Conservation (phyloP, 768 basidiomycete genomes). For the Udeniomyces megalosporus region DNA sequence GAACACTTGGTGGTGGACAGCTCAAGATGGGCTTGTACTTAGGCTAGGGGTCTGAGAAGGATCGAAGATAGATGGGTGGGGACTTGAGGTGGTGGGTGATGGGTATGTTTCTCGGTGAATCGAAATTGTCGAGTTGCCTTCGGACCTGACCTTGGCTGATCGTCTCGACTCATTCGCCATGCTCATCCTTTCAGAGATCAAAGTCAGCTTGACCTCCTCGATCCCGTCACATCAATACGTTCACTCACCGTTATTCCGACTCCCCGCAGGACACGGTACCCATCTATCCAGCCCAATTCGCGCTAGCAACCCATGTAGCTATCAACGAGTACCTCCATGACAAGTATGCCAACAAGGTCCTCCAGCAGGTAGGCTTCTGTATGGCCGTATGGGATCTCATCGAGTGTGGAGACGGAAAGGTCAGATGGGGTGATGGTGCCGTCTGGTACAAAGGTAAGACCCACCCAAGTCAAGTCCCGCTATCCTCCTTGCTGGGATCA, state of each 20-base stretch:
- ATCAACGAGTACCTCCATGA: conserved; percentile 36
- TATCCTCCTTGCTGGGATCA: too few species aligned
- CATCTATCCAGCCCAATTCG: conserved; percentile 75
- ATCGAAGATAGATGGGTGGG: too few species aligned
- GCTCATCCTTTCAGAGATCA: conserved; percentile 27
- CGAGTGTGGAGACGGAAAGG: conserved; percentile 75
- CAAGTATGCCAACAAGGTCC: conserved; percentile 56
- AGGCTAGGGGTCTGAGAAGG: too few species aligned
- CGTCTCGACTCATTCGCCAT: conserved; percentile 10
- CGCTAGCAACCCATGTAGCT: conserved; percentile 55
- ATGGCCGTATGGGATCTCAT: conserved; percentile 77
- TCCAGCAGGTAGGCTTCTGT: conserved; percentile 82
- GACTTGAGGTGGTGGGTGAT: too few species aligned
- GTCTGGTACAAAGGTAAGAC: conserved; percentile 60
- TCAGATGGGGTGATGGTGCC: conserved; percentile 85
- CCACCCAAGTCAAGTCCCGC: neutral
- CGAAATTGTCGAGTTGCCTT: too few species aligned
- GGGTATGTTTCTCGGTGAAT: too few species aligned
- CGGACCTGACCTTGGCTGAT: neutral
- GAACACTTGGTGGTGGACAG: neutral
- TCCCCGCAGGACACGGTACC: conserved; percentile 64
- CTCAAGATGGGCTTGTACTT: neutral
- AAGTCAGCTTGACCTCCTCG: neutral
- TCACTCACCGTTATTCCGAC: neutral
- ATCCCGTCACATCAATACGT: neutral